A percentile compares a stretch with the other conserved stretches of the same genome.
These are phyloP conservation scores for Mycena rosella DNA, from an alignment of 768 basidiomycete species.

Conservation along the genomic window DNA sequence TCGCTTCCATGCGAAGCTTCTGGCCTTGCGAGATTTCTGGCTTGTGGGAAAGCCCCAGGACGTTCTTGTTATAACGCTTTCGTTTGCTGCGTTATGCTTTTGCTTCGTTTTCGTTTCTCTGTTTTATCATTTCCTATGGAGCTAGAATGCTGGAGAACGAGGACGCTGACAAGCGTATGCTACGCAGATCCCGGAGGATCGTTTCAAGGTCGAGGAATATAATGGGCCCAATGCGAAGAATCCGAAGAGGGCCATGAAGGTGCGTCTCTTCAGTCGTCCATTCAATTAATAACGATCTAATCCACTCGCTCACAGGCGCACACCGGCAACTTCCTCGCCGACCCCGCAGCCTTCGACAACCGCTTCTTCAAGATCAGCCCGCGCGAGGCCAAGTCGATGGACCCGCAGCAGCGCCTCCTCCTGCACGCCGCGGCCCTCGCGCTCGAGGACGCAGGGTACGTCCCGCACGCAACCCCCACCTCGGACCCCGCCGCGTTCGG, in stretches of 20 bases:
- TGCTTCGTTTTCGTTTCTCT: no score
- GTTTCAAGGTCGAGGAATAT: conserved; percentile 64
- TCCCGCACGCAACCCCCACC: conserved; percentile 66
- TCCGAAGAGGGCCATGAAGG: conserved; percentile 60
- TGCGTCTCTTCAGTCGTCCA: no score
- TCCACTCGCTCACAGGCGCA: no score
- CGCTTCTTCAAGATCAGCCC: conserved; percentile 81
- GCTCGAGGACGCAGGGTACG: conserved; percentile 78
- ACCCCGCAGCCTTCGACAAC: conserved; percentile 73
- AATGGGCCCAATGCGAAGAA: no score
- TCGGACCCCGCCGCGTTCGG: conserved; percentile 70
- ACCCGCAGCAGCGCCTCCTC: conserved; percentile 80
- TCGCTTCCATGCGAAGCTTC: no score
- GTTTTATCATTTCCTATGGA: no score
- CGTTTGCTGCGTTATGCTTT: no score
- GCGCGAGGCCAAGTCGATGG: conserved; percentile 81
- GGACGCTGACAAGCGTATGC: background rate
- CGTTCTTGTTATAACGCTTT: no score
- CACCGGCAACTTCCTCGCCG: conserved; percentile 74
- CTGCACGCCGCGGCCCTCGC: conserved; percentile 77
- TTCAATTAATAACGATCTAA: no score
- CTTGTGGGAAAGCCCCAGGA: no score
- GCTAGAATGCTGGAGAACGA: no score
- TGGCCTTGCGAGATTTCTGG: no score
- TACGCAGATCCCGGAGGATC: conserved; percentile 72